phyloP scores from a whole-genome alignment of 2,329 filamentous ascomycete species.

The Daldinia sp. region DNA sequence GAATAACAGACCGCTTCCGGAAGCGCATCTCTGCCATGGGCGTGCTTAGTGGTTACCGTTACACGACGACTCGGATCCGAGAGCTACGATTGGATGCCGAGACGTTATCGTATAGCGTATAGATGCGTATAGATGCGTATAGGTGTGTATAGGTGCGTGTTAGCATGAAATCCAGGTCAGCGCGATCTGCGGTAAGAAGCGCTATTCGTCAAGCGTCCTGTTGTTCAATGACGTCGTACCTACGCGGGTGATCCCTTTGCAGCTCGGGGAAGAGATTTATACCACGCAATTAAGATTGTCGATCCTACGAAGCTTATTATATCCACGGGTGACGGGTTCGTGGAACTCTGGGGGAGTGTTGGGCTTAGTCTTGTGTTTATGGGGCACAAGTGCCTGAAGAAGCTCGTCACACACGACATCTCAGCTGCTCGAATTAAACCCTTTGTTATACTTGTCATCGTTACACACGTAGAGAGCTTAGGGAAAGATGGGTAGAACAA shows the following conservation, averaged over 20 bases:
- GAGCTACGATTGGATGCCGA: slow-evolving; percentile 7
- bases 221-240: slow-evolving; percentile 26
- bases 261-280: slow-evolving; percentile 10
- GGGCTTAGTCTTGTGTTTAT: background rate
- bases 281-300: slow-evolving; percentile 17
- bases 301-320: slow-evolving; percentile 11
- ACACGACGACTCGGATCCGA: background rate
- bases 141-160: background rate
- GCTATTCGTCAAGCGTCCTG: slow-evolving; percentile 6
- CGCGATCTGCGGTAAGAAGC: slow-evolving; percentile 24
- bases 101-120: background rate
- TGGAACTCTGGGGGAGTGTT: background rate
- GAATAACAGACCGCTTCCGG: slow-evolving; percentile 4
- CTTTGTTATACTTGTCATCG: background rate
- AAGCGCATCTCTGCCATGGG: slow-evolving; percentile 3
- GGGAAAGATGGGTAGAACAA: background rate
- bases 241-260: slow-evolving; percentile 10
- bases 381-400: background rate
- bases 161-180: slow-evolving; percentile 5
- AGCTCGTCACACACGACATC: background rate
- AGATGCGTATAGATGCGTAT: no score
- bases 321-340: slow-evolving; percentile 6
- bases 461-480: background rate
- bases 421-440: background rate
- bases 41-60: background rate